Evolutionary conservation across 2,329 filamentous ascomycete genomes (phyloP), one percentile per base, ranked within the genome.

Genomic region (Dendrostoma leiphaemia): DNA sequence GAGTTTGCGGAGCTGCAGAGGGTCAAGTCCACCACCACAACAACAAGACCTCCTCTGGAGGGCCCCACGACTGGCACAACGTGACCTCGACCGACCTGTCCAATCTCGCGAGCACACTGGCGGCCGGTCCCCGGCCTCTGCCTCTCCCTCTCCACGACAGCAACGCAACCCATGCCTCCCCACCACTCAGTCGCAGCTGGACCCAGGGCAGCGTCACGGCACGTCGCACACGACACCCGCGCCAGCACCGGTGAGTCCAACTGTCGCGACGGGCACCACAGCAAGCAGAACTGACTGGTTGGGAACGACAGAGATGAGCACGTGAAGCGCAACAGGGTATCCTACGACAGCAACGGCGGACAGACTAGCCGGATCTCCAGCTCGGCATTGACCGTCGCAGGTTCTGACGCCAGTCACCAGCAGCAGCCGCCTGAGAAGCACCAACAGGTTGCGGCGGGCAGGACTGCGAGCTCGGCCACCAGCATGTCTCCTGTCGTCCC

Each of bases 321-420:
- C 8, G 31, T 53, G 17, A 56, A 56, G 53, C 53, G 49, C 37
- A 32, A 24, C 13, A 46, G 37, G n/a, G 24, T 53, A n/a, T 51
- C 53, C 5, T 53, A 40, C 13, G 44, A 48, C 15, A 7, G 43
- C 28, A 8, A 48, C 4, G 49, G 44, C 4, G 38, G 38, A 26
- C 44, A 56, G 23, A 35, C 34, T 2, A n/a, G 44, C n/a, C n/a
- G 41, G 4, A 40, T 23, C 7, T 8, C 49, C 12, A 23, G 37
- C 6, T 26, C 6, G 15, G 45, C 48, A 2, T 17, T 24, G 13
- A 17, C 32, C 23, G 19, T 44, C 8, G 15, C n/a, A 3, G n/a
- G 15, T n/a, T n/a, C 35, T 21, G 24, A 19, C n/a, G 4, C 4
- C 17, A 8, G 19, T 31, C 5, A n/a, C 19, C 31, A 35, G 13